Evolutionary conservation across 441 rosid genomes (phyloP), one percentile per base, ranked within the genome.

Genomic region (Corymbia calophylla): DNA sequence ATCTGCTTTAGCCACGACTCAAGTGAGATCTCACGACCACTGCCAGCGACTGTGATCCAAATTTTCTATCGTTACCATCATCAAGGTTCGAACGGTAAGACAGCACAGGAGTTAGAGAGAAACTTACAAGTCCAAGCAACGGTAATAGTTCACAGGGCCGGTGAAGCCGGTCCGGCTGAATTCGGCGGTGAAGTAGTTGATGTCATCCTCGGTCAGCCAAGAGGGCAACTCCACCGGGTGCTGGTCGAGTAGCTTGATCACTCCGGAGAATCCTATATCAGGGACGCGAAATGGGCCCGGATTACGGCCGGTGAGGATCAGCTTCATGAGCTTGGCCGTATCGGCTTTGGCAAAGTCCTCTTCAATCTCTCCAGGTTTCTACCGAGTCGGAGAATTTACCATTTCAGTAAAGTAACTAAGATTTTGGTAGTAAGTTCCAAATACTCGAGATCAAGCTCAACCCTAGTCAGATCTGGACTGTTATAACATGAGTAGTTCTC

Each of bases 91-190:
- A 64, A 64, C 73, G 11, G 16, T 64, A 29, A 88, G 35, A 29
- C 31, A 88, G n/a, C 31, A 64, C 39, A n/a, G 18, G 60, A 88
- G 44, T 18, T 19, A 49, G 51, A 44, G 31, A 44, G 29, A n/a
- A 56, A 92, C 95, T 47, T 93, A 96, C 97, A 91, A 90, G 92
- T 96, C 88, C 91, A 92, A 15, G 89, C 95, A 94, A 11, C 97
- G 95, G 48, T 96, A 96, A 91, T 95, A 95, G 95, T 96, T 95
- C 87, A 95, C 66, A 88, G 93, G 94, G 87, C 97, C 97, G 16
- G 95, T 94, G 93, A 96, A 96, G 62, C 97, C 97, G 88, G 90
- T 94, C 90, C 94, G 89, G 77, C 87, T 88, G 91, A 93, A 95
- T 90, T 93, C 93, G 29, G 89, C 85, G 35, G 94, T 95, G 62